Percentiles rank a stretch among this genome's conserved stretches.
These are phyloP conservation scores for Penicillium flavigenum DNA, from an alignment of 495 filamentous ascomycete genomes.

Conservation along the genomic window DNA sequence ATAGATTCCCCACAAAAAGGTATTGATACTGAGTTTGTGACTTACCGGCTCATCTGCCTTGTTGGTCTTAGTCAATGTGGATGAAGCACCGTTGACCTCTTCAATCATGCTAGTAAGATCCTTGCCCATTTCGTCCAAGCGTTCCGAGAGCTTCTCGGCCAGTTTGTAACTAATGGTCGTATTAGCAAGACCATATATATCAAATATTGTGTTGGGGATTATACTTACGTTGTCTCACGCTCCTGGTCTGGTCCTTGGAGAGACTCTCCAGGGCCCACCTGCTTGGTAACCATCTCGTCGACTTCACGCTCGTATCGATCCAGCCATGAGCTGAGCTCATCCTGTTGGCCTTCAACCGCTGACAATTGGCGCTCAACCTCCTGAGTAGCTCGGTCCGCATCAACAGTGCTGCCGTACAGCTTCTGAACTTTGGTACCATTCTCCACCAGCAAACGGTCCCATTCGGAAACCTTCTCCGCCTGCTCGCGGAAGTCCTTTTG, in stretches of 20 bases:
- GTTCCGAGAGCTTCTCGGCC: conserved; percentile 85
- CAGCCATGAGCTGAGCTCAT: conserved; percentile 78
- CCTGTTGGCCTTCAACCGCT: conserved; percentile 86
- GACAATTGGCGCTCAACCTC: conserved; percentile 89
- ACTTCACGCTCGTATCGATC: conserved; percentile 89
- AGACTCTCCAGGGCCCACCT: conserved; percentile 64
- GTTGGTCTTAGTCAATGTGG: conserved; percentile 79
- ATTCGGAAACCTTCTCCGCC: conserved; percentile 78
- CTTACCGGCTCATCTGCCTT: conserved; percentile 91
- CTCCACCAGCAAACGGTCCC: conserved; percentile 88
- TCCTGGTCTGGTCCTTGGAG: conserved; percentile 88
- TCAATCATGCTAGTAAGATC: conserved; percentile 94
- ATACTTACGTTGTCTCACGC: conserved; percentile 75
- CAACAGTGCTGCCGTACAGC: conserved; percentile 80
- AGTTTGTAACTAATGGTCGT: conserved; percentile 64
- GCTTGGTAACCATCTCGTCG: conserved; percentile 75
- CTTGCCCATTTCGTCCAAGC: conserved; percentile 85
- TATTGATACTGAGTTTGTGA: conserved; percentile 14
- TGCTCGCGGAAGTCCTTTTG: conserved; percentile 92
- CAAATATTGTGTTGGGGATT: not conserved
- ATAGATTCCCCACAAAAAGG: not conserved
- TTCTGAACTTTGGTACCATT: conserved; percentile 91
- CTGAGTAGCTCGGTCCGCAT: conserved; percentile 84
- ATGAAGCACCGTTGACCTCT: conserved; percentile 87
- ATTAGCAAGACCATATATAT: conserved; percentile 16